These are phyloP conservation scores for Calcarisporium arbuscula DNA, from an alignment of 2,329 filamentous ascomycete genomes.

Conservation along the genomic window DNA sequence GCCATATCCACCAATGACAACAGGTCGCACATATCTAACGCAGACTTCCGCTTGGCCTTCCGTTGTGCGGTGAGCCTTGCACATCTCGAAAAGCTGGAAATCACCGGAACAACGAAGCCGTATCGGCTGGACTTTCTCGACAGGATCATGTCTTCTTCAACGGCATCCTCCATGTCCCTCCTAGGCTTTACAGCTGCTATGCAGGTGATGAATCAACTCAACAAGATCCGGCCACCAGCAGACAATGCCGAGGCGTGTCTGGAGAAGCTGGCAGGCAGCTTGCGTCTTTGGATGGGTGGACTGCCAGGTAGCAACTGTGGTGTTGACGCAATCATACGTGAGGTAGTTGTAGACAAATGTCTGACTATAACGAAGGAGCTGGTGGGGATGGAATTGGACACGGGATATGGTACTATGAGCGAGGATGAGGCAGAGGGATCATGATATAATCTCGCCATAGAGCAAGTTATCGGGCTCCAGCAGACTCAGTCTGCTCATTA, in stretches of 20 bases:
- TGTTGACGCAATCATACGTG: slow-evolving; percentile 44
- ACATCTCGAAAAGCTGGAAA: slow-evolving; percentile 43
- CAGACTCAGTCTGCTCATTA: too few relatives aligned
- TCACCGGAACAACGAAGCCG: slow-evolving; percentile 24
- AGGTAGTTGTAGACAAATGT: slow-evolving; percentile 49
- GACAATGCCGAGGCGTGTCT: slow-evolving; percentile 42
- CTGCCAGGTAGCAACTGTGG: slow-evolving; percentile 43
- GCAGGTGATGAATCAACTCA: slow-evolving; percentile 49
- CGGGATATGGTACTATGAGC: slow-evolving; percentile 53
- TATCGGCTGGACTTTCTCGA: slow-evolving; percentile 43
- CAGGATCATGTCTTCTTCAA: slow-evolving; percentile 38
- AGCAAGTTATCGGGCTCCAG: too few relatives aligned
- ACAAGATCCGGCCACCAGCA: slow-evolving; percentile 38
- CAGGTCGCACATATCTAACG: slow-evolving; percentile 5
- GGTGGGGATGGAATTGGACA: slow-evolving; percentile 54
- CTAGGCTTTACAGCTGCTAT: slow-evolving; percentile 55
- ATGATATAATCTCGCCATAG: too few relatives aligned
- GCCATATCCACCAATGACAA: slow-evolving; percentile 20
- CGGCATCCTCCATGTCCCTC: slow-evolving; percentile 41
- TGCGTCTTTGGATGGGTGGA: slow-evolving; percentile 57
- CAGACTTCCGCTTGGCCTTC: slow-evolving; percentile 50
- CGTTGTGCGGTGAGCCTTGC: slow-evolving; percentile 56
- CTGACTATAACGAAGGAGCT: slow-evolving; percentile 48
- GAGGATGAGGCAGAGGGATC: slow-evolving; percentile 35
- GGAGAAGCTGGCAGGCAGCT: slow-evolving; percentile 49